Evolutionary conservation across 2,329 filamentous ascomycete species (phyloP), one percentile per base, ranked within the genome.

Genomic region (Monilinia polystroma): DNA sequence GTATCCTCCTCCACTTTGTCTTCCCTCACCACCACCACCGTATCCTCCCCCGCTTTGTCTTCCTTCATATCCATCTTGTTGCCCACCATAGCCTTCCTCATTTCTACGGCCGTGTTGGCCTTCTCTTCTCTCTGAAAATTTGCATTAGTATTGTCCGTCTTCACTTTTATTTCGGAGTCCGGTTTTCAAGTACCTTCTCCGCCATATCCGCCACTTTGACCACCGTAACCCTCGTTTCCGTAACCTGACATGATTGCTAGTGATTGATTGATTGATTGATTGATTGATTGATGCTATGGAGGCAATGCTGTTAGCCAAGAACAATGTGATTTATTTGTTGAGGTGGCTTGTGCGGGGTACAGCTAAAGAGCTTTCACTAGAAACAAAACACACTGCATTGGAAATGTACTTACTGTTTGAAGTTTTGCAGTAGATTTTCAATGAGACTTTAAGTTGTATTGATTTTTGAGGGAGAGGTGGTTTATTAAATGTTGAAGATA

Each of bases 231-330:
- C 29, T 68, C 65, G 52, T 65, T 63, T 54, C 64, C 66, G 66
- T 68, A 68, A 26, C 63, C 63, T 26, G 66, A 69, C 66, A 68
- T 68, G 23, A 53, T 67, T 66, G n/a, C 2, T 66, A 16, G 63
- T 23, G 20, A 35, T 55, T 55, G 35, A 6, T 38, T 14, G 2
- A 3, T 55, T 45, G 7, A 18, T 23, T 55, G 20, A 49, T 38
- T 14, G 2, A 3, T 55, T 45, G 7, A 18, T 23, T 55, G 20
- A 49, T 59, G 41, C 43, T 59, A 8, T 38, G 7, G 1, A 51
- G 4, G 2, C 32, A 26, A 23, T 51, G 1, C n/a, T 18, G 14
- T 26, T 20, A 58, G 58, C 47, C 45, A 51, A 51, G 14, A 26
- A 38, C 32, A 5, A 4, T 54, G 55, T 14, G 12, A 11, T n/a